These are phyloP conservation scores for Yarrowia osloensis DNA, from an alignment of 805 yeast genomes.

Conservation along the genomic window DNA sequence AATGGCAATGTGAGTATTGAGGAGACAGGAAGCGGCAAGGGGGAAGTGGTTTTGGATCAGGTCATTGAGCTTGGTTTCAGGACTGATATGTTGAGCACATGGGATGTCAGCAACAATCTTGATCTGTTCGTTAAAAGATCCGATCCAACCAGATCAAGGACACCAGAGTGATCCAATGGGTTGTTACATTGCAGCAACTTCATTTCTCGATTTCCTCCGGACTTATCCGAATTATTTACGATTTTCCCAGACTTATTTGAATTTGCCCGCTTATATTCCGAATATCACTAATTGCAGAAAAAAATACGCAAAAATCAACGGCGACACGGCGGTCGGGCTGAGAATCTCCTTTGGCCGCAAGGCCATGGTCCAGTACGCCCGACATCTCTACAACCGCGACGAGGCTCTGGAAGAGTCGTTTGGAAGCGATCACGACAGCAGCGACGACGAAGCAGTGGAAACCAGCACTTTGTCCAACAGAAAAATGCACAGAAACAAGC, in stretches of 20 bases:
- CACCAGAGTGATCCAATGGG: no score
- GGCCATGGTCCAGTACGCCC: conserved; percentile 19
- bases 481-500: neutral
- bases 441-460: conserved; percentile 12
- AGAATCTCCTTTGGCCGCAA: conserved; percentile 10
- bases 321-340: neutral
- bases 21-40: neutral
- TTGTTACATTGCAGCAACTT: neutral
- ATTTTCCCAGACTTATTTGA: no score
- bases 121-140: no score
- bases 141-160: no score
- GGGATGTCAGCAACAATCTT: no score
- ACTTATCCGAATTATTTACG: neutral
- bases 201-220: neutral
- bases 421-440: conserved; percentile 6
- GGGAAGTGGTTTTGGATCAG: no score
- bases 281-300: neutral
- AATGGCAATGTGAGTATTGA: conserved; percentile 7
- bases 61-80: no score
- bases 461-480: conserved; percentile 11
- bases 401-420: neutral
- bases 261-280: no score
- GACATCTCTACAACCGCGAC: conserved; percentile 3
- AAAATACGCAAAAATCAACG: neutral
- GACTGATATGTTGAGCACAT: no score